A percentile compares a stretch with the other conserved stretches of the same genome.
phyloP scores from a whole-genome alignment of 164 flowering plant genomes.

The Brasenia schreberi region DNA sequence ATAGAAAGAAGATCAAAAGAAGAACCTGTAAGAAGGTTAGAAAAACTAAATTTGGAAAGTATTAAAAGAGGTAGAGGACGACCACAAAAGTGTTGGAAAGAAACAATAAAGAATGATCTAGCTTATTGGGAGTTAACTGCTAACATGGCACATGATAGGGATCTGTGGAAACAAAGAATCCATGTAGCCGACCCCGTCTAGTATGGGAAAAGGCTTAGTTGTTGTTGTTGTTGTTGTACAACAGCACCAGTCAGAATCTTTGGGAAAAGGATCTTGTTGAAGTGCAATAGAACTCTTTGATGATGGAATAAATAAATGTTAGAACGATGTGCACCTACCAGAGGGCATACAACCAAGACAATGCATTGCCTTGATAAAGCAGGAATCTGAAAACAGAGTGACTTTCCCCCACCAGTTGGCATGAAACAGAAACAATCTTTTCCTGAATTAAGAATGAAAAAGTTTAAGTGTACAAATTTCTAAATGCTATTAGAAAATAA shows the following conservation, averaged over 20 bases:
- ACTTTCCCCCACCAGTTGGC: slow-evolving; percentile 98
- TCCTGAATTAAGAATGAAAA: slow-evolving; percentile 28
- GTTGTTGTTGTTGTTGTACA: no score
- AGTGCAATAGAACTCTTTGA: not conserved
- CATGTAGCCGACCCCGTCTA: no score
- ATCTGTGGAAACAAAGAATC: no score
- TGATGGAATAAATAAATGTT: not conserved
- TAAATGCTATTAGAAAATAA: not conserved
- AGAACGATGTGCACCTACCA: slow-evolving; percentile 50
- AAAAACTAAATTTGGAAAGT: no score
- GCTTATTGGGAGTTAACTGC: no score
- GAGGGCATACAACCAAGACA: slow-evolving; percentile 85
- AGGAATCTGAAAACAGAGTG: slow-evolving; percentile 90
- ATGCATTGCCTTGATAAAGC: slow-evolving; percentile 64
- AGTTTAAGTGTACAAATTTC: not conserved
- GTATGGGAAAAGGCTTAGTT: no score
- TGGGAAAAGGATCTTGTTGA: slow-evolving; percentile 8
- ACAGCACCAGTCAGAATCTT: slow-evolving; percentile 12
- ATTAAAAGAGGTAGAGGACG: no score
- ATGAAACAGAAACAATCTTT: slow-evolving; percentile 89
- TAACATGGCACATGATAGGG: no score
- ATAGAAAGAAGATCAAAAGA: no score
- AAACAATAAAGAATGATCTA: no score
- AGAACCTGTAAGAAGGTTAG: no score
- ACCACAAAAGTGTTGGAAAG: no score